A percentile compares a stretch with the other conserved stretches of the same genome.
Evolutionary conservation across 2,329 filamentous ascomycete genomes (phyloP).

Genomic region (Drechslerella coelobrocha): DNA sequence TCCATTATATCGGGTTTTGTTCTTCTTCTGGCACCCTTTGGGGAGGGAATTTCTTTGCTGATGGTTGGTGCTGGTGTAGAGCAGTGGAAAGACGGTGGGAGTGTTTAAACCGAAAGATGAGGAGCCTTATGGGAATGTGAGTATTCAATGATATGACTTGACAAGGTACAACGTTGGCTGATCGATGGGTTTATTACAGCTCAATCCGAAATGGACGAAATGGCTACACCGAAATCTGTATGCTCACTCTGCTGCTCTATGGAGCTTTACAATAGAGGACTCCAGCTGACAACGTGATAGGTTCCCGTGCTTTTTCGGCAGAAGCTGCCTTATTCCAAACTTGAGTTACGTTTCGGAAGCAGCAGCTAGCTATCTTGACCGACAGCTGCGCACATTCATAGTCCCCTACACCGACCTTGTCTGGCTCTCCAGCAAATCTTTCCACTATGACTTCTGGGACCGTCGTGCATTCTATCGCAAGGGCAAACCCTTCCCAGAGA

Average conservation of each 20-base stretch:
- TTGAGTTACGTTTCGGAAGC: conserved; percentile 97
- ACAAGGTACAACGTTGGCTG: background rate
- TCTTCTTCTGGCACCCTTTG: too few relatives aligned
- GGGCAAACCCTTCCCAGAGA: conserved; percentile 83
- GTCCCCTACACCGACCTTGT: conserved; percentile 98
- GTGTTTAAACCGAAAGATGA: conserved; percentile 99
- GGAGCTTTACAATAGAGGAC: background rate
- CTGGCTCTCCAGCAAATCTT: conserved; percentile 91
- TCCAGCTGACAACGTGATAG: conserved; percentile 37
- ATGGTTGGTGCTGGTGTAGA: conserved; percentile 53
- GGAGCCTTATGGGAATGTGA: conserved; percentile 81
- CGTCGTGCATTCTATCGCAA: conserved; percentile 85
- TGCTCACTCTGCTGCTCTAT: conserved; percentile 5
- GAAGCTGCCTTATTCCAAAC: conserved; percentile 95
- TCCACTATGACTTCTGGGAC: conserved; percentile 98
- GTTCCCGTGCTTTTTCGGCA: conserved; percentile 95
- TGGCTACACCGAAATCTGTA: conserved; percentile 93
- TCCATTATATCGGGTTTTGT: background rate
- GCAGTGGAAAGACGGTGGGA: conserved; percentile 89
- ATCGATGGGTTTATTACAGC: conserved; percentile 32
- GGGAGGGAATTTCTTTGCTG: background rate
- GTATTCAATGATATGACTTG: background rate
- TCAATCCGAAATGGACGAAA: conserved; percentile 98
- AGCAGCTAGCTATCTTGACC: conserved; percentile 92
- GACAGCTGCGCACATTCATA: conserved; percentile 84